Base-by-base conservation (phyloP, 2,329 filamentous ascomycete species). In the Shiraia bambusicola region DNA sequence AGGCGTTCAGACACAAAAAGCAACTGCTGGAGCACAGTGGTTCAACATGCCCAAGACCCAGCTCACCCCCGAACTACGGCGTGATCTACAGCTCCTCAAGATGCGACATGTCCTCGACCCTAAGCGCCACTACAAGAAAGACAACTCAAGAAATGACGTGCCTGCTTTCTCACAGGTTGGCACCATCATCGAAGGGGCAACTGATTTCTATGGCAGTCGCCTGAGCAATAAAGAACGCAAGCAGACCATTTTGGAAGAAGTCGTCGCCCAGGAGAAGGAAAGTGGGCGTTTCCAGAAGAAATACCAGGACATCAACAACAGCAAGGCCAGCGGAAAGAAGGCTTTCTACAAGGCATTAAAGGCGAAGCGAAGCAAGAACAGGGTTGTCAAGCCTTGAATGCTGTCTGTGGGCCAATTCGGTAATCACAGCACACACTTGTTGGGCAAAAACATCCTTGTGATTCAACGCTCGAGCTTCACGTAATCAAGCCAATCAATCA, bases 71-170 rank as follows among this genome's bases (percentile, higher is more conserved):
- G 84, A 94, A 61, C 76, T 96, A 48, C 95, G 91, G 70, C 81
- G 89, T 55, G 92, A 98, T 65, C 76, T 96, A 36, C 90, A 96
- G 69, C 76, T 97, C 9, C 75, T 98, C 45, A 84, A 88, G 52
- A 92, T 96, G 86, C 83, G 93, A 67, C 85, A 84, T 41, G 84
- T 95, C 14, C 77, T 97, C 15, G 92, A 97, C 54, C 84, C 90
- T 1, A 92, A 97, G 66, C 79, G 87, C 35, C 87, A 92, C 61
- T 95, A 95, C 76, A 94, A 92, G 67, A 97, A 96, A 69, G 84
- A 92, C 37, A 80, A 74, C 36, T 78, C 82, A 40, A 90, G 86
- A 63, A 77, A 80, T 44, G 75, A 81, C 47, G 72, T 86, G 1
- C 93, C 93, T 1, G 83, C 89, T 47, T 97, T 87, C 65, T 94